These are phyloP conservation scores for Parathielavia appendiculata DNA, from an alignment of 495 filamentous ascomycete species.

Conservation along the genomic window DNA sequence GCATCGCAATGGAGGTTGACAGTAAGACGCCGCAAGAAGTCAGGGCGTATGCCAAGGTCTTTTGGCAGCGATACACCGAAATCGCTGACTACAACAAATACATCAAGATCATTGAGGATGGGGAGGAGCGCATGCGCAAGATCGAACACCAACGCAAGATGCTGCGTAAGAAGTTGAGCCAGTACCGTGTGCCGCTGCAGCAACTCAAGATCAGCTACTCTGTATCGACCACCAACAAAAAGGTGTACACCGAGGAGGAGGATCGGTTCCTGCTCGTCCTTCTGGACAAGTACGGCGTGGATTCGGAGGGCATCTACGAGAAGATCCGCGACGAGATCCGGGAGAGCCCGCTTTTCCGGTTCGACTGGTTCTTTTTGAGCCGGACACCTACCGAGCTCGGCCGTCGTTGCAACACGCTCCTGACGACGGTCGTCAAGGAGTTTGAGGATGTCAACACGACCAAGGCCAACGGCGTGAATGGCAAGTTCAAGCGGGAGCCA, in stretches of 20 bases:
- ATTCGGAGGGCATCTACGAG: conserved; percentile 78
- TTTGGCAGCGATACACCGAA: conserved; percentile 88
- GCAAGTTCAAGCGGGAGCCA: conserved; percentile 68
- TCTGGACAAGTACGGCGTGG: conserved; percentile 82
- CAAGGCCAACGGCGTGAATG: conserved; percentile 58
- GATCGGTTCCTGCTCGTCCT: conserved; percentile 94
- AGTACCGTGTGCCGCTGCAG: conserved; percentile 93
- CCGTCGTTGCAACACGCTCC: conserved; percentile 84
- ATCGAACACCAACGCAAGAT: conserved; percentile 90
- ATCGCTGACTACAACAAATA: conserved; percentile 86
- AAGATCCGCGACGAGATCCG: conserved; percentile 87
- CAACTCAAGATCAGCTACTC: conserved; percentile 98
- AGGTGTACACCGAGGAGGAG: conserved; percentile 98
- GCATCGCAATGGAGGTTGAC: conserved; percentile 86
- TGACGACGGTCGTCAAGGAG: conserved; percentile 90
- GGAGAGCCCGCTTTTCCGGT: conserved; percentile 90
- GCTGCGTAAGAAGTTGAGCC: conserved; percentile 87
- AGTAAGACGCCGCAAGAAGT: conserved; percentile 82
- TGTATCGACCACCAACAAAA: conserved; percentile 98
- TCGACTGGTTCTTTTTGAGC: conserved; percentile 98
- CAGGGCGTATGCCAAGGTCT: conserved; percentile 83
- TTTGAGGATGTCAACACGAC: conserved; percentile 62
- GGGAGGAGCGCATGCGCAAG: conserved; percentile 83
- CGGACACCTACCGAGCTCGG: conserved; percentile 89
- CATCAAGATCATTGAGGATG: conserved; percentile 78